Percentiles rank a stretch among this genome's conserved stretches.
phyloP scores from a whole-genome alignment of 2,329 filamentous ascomycete genomes.

The Fusarium sp. region DNA sequence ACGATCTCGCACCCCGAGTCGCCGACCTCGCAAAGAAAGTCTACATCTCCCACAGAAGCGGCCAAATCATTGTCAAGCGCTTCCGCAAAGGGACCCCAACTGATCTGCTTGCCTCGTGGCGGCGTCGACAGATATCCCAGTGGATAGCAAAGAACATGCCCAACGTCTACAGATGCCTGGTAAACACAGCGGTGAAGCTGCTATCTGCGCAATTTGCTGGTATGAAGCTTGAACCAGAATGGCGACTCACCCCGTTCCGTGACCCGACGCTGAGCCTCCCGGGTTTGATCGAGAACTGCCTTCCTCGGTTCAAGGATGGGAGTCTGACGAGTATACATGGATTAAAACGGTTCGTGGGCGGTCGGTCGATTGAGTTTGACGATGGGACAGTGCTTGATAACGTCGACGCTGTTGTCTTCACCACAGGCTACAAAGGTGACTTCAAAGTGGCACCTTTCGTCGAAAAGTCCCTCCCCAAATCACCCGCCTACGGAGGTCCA shows the following conservation, averaged over 20 bases:
- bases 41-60: slow-evolving; percentile 26
- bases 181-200: slow-evolving; percentile 3
- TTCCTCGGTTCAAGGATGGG: slow-evolving; percentile 15
- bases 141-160: slow-evolving; percentile 24
- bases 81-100: slow-evolving; percentile 18
- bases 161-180: not conserved
- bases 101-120: slow-evolving; percentile 20
- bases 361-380: slow-evolving; percentile 28
- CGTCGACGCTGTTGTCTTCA: slow-evolving; percentile 21
- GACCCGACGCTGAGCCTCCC: slow-evolving; percentile 15
- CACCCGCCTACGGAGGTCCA: not conserved
- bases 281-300: slow-evolving; percentile 15
- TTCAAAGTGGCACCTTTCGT: slow-evolving; percentile 27
- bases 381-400: slow-evolving; percentile 24
- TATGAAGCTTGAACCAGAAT: slow-evolving; percentile 10
- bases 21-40: slow-evolving; percentile 12
- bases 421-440: slow-evolving; percentile 12
- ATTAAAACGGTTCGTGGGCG: slow-evolving; percentile 9
- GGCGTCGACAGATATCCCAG: slow-evolving; percentile 17
- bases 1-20: slow-evolving; percentile 15
- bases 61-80: slow-evolving; percentile 16
- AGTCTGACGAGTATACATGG: slow-evolving; percentile 26
- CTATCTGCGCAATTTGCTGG: slow-evolving; percentile 2
- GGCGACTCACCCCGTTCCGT: slow-evolving; percentile 17
- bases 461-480: slow-evolving; percentile 2